Evolutionary conservation across 2,329 filamentous ascomycete genomes (phyloP), one percentile per base, ranked within the genome.

Genomic region (Penicillium sp.): DNA sequence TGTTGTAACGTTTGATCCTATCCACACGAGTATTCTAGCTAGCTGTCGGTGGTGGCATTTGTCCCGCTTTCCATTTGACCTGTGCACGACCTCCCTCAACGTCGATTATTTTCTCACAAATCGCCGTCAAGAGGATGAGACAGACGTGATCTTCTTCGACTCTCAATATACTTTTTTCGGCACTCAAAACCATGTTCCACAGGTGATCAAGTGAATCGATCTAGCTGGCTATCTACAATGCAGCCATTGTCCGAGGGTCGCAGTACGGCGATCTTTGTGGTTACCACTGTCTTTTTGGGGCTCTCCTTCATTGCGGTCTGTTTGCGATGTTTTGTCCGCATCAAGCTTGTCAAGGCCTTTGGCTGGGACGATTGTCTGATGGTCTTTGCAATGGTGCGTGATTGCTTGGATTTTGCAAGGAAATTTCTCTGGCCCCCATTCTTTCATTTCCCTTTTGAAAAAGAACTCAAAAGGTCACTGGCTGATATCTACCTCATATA

Each of bases 341-440:
- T 68, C 29, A 58, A 48, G 33, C 39, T 70, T 11, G 63, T 68
- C 39, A 64, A 60, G 47, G 63, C 62, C 27, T 69, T 70, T 53
- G 67, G 67, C 18, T 66, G 64, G 60, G 67, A 70, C 63, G 67
- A 70, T 58, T 51, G 51, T 8, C 45, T 69, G 18, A 69, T 69
- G 65, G 59, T 69, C 9, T 57, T 61, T 46, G 64, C 66, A 13
- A 64, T 67, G 64, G 65, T 69, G 63, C 52, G 45, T 49, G 9
- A 12, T 26, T 11, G 12, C 18, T 27, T 33, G 29, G 3, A 11
- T 27, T 8, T 8, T 40, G 3, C 13, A 5, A 6, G 27, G n/a
- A n/a, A 9, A 25, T 9, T n/a, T 5, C 7, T 35, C 13, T 25
- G 9, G 32, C 9, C 7, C 26, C n/a, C 5, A 7, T 11, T 13